phyloP scores from a whole-genome alignment of 1,284 basidiomycete genomes.

The Rhodotorula glutinis region DNA sequence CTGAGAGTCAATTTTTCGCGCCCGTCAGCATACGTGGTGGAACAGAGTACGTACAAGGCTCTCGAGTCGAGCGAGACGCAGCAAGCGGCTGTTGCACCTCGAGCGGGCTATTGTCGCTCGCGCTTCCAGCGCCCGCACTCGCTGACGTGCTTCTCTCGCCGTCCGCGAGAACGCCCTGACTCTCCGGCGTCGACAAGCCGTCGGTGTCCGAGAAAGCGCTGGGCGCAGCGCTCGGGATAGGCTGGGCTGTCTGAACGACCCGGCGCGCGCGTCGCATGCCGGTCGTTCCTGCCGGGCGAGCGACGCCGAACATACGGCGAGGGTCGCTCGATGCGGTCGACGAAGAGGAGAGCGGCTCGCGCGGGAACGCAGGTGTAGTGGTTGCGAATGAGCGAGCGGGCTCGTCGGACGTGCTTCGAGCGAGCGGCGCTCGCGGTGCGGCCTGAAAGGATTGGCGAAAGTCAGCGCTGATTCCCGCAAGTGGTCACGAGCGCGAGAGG shows the following conservation, averaged over 20 bases:
- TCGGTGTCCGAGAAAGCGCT: neutral
- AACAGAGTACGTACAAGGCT: constrained; percentile 1
- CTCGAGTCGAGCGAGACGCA: neutral
- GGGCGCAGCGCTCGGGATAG: neutral
- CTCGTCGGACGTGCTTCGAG: neutral
- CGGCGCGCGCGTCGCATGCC: constrained; percentile 10
- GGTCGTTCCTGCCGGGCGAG: neutral
- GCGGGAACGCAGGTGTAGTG: constrained; percentile 16
- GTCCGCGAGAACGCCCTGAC: neutral
- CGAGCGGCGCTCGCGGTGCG: neutral
- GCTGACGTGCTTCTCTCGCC: neutral
- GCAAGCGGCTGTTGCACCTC: neutral
- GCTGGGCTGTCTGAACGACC: constrained; percentile 16
- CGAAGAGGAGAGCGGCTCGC: constrained; percentile 14
- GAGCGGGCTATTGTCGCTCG: constrained; percentile 4
- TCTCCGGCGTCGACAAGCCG: constrained; percentile 3
- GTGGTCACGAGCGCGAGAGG: neutral
- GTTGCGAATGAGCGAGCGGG: constrained; percentile 3
- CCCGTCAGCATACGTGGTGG: neutral
- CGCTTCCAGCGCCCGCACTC: neutral
- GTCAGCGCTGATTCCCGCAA: neutral
- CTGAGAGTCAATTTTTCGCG: neutral
- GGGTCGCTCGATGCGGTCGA: constrained; percentile 3
- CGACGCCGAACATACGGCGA: neutral
- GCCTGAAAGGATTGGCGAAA: neutral